Conservation (phyloP, 345 rosid genomes). For the Citrus glauca region DNA sequence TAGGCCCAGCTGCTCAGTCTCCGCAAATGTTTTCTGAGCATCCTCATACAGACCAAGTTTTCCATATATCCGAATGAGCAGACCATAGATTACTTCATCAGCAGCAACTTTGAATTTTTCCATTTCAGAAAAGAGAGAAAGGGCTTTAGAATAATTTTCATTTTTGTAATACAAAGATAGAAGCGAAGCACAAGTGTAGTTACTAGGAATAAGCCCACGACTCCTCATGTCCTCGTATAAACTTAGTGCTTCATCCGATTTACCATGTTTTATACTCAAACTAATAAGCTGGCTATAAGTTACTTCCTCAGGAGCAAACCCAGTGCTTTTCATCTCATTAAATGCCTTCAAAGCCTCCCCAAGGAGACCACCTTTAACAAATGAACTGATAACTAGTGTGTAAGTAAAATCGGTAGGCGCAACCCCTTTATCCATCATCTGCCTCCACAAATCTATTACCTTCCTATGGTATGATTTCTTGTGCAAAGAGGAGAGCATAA, state of each 20-base stretch:
- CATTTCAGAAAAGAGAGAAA: conserved; percentile 85
- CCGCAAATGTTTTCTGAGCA: conserved; percentile 68
- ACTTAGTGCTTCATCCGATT: conserved; percentile 51
- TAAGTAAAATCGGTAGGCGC: conserved; percentile 60
- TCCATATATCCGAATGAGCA: conserved; percentile 87
- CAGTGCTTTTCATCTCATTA: conserved; percentile 62
- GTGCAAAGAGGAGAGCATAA: conserved; percentile 90
- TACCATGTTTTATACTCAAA: conserved; percentile 42
- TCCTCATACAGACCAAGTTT: conserved; percentile 82
- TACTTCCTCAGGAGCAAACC: conserved; percentile 76
- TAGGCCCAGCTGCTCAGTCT: conserved; percentile 50
- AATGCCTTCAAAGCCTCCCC: conserved; percentile 61
- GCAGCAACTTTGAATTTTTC: conserved; percentile 49
- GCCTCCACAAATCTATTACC: conserved; percentile 70
- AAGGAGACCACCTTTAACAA: conserved; percentile 51
- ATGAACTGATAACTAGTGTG: conserved; percentile 68
- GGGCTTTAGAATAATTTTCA: conserved; percentile 74
- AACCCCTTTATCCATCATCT: conserved; percentile 58
- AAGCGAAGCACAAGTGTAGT: conserved; percentile 92
- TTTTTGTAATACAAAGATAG: conserved; percentile 69
- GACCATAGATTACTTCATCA: conserved; percentile 88
- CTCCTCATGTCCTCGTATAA: conserved; percentile 76
- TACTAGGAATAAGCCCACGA: conserved; percentile 66
- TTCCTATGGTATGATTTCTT: conserved; percentile 68
- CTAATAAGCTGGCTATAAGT: conserved; percentile 72